Conservation (phyloP, 495 filamentous ascomycete species). For the Delitschia confertaspora region DNA sequence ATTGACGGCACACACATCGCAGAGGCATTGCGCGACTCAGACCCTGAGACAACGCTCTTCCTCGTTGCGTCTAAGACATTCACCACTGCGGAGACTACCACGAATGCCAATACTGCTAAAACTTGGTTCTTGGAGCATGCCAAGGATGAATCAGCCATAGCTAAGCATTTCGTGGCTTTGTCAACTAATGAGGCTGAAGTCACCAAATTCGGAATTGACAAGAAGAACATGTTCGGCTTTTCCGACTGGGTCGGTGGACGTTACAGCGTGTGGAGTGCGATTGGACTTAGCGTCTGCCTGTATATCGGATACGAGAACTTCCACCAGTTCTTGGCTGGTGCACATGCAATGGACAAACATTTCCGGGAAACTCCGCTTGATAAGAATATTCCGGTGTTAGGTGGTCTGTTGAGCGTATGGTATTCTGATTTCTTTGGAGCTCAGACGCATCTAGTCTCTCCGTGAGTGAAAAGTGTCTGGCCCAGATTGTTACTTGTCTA, state of each 20-base stretch:
- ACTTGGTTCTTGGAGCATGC: constrained; percentile 86
- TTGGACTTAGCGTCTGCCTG: constrained; percentile 85
- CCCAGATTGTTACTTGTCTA: neutral
- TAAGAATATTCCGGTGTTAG: constrained; percentile 89
- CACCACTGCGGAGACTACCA: constrained; percentile 93
- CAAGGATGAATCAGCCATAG: constrained; percentile 65
- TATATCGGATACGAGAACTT: constrained; percentile 98
- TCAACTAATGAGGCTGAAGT: constrained; percentile 94
- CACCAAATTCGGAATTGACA: constrained; percentile 95
- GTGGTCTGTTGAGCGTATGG: constrained; percentile 90
- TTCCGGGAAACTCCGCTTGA: constrained; percentile 84
- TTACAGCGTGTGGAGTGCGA: constrained; percentile 98
- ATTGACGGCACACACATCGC: constrained; percentile 97
- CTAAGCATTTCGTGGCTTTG: constrained; percentile 97
- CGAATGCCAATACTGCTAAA: constrained; percentile 96
- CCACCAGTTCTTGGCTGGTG: constrained; percentile 89
- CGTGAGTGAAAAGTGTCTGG: constrained; percentile 42
- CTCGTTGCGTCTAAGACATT: constrained; percentile 98
- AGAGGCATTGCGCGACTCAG: constrained; percentile 77
- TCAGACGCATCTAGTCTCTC: constrained; percentile 93
- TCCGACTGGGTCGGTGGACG: constrained; percentile 96
- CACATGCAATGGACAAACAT: constrained; percentile 97
- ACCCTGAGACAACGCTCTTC: constrained; percentile 97
- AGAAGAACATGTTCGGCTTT: constrained; percentile 98
- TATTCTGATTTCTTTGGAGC: constrained; percentile 98